A percentile compares a stretch with the other conserved stretches of the same genome.
Conservation (phyloP, 148 eudicot genomes). For the Dianthus caryophyllus region DNA sequence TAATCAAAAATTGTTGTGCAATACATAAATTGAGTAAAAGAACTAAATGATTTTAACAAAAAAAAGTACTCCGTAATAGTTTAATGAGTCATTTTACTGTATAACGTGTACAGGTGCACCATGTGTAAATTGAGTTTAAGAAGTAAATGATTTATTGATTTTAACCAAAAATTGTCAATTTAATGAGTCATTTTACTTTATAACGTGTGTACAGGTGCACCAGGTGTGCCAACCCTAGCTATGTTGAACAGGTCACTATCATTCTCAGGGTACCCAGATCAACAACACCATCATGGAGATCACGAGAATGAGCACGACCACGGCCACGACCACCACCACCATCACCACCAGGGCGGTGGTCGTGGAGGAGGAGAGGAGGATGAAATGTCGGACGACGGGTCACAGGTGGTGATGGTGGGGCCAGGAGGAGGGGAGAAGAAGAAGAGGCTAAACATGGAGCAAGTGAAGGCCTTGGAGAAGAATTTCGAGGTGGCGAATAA, state of each 20-base stretch:
- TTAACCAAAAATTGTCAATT: too few species aligned
- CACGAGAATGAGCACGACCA: conserved; percentile 15
- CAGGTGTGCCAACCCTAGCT: conserved; percentile 23
- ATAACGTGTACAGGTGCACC: too few species aligned
- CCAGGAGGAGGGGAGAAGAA: conserved; percentile 63
- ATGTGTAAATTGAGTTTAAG: too few species aligned
- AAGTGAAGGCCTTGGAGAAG: conserved; percentile 77
- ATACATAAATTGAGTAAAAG: too few species aligned
- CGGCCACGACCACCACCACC: not conserved
- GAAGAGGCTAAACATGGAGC: conserved; percentile 67
- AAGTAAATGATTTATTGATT: too few species aligned
- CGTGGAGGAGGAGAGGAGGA: conserved; percentile 30
- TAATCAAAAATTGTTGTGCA: too few species aligned
- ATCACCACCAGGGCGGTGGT: not conserved
- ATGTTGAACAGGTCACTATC: conserved; percentile 69
- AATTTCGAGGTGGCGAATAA: conserved; percentile 71
- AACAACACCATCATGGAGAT: conserved; percentile 22
- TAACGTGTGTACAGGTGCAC: conserved; percentile 24
- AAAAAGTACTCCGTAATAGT: too few species aligned
- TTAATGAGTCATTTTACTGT: too few species aligned
- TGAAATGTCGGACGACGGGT: conserved; percentile 59
- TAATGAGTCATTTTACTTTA: too few species aligned
- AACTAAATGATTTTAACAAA: too few species aligned
- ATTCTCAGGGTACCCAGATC: conserved; percentile 40
- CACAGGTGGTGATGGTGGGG: conserved; percentile 36